phyloP scores from a whole-genome alignment of 2,329 filamentous ascomycete genomes.

The Thielaviopsis populi region DNA sequence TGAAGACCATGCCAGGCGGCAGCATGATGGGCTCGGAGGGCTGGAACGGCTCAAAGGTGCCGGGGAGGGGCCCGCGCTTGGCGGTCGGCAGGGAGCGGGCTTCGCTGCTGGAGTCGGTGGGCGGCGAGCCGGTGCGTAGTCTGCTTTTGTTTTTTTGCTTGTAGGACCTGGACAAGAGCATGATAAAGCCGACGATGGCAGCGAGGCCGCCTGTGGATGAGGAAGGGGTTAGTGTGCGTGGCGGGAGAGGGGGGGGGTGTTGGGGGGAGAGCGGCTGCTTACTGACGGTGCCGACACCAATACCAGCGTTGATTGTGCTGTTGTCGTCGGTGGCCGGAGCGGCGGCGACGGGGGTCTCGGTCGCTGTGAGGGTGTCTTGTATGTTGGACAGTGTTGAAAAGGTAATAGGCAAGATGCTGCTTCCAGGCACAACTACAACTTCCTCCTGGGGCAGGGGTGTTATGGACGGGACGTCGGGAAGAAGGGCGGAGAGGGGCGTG shows the following conservation, averaged over 20 bases:
- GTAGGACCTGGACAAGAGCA: slow-evolving; percentile 11
- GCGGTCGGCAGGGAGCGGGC: slow-evolving; percentile 4
- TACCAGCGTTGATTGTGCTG: slow-evolving; percentile 8
- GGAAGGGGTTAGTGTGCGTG: not conserved
- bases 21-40: slow-evolving; percentile 15
- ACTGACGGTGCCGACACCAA: slow-evolving; percentile 14
- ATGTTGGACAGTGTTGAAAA: slow-evolving; percentile 13
- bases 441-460: slow-evolving; percentile 8
- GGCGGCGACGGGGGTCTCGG: not conserved
- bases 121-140: not conserved
- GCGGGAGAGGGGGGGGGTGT: not conserved
- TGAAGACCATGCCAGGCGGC: slow-evolving; percentile 11
- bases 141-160: not conserved
- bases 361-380: slow-evolving; percentile 5
- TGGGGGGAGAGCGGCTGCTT: not conserved
- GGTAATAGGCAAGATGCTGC: slow-evolving; percentile 2
- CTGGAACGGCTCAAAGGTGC: slow-evolving; percentile 14
- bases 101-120: not conserved
- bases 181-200: slow-evolving; percentile 13
- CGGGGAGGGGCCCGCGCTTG: slow-evolving; percentile 11
- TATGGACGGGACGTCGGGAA: not conserved
- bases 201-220: slow-evolving; percentile 8
- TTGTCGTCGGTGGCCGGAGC: not conserved
- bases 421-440: not conserved
- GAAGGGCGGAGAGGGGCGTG: not conserved